Percentiles rank a stretch among this genome's conserved stretches.
Evolutionary conservation across 257 asterid species (phyloP).

Genomic region (Vinca minor): DNA sequence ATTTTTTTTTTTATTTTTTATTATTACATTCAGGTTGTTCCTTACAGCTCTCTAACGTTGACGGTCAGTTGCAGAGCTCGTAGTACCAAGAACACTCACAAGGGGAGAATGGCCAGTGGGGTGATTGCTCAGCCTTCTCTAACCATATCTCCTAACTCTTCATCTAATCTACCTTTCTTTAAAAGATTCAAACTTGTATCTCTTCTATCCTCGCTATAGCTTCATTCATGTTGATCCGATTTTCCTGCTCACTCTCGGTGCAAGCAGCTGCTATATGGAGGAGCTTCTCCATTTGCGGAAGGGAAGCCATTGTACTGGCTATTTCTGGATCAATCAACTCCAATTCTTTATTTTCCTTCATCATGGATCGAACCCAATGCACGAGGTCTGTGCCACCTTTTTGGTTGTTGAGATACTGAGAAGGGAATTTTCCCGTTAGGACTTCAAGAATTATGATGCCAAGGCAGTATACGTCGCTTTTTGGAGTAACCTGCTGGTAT

Average conservation of each 20-base stretch:
- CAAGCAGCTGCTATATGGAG: slow-evolving; percentile 52
- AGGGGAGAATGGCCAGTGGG: slow-evolving; percentile 5
- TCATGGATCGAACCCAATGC: slow-evolving; percentile 49
- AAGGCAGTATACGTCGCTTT: slow-evolving; percentile 74
- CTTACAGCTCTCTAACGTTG: slow-evolving; percentile 7
- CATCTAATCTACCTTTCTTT: slow-evolving; percentile 13
- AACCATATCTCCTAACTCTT: slow-evolving; percentile 12
- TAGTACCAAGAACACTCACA: background rate
- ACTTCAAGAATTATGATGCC: slow-evolving; percentile 71
- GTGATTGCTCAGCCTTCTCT: slow-evolving; percentile 2
- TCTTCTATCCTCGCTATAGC: slow-evolving; percentile 64
- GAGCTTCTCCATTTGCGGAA: slow-evolving; percentile 50
- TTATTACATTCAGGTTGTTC: slow-evolving; percentile 2
- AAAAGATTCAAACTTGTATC: slow-evolving; percentile 39
- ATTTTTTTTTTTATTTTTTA: too few species aligned
- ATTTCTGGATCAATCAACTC: slow-evolving; percentile 79
- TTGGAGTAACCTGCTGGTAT: slow-evolving; percentile 51
- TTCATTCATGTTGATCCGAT: slow-evolving; percentile 56
- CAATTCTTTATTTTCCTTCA: slow-evolving; percentile 29
- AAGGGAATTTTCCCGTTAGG: slow-evolving; percentile 69
- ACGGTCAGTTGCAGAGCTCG: slow-evolving; percentile 2
- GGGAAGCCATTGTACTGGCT: slow-evolving; percentile 15
- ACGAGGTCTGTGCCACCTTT: slow-evolving; percentile 78
- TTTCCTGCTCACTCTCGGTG: slow-evolving; percentile 39
- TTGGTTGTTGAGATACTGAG: slow-evolving; percentile 70